Base-by-base conservation (phyloP, 352 stramenopile species). In the Pythium aquatile region DNA sequence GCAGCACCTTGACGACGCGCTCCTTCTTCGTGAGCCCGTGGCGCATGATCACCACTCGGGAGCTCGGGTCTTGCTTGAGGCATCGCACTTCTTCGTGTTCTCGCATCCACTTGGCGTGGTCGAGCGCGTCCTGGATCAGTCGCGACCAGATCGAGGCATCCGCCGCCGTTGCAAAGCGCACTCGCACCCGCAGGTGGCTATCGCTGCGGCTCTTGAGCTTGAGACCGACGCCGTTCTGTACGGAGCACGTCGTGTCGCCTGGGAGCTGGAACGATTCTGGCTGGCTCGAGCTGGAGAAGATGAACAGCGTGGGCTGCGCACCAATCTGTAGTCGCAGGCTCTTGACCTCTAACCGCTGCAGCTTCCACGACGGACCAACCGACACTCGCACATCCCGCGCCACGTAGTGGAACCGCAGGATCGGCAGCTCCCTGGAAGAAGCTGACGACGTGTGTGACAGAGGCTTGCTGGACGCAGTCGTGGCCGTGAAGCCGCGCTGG, bases 101-200 rank as follows among this genome's bases (percentile, higher is more conserved):
- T 10, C 46, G 59, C 49, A 64, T 66, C 75, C 77, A 88, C 7
- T 56, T 57, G 2, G 81, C 81, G 42, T 82, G 68, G 5, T 44
- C 35, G 28, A 88, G 44, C n/a, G 73, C 47, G 14, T 83, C 68
- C 13, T 65, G 63, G 9, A 90, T 14, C 11, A 87, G 32, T 7
- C 61, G 68, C n/a, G 35, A 53, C 81, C 81, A 90, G 33, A 87
- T 85, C 6, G 44, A 48, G 6, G 79, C 79, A 55, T 90, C 78
- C 0, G 77, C 78, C 14, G 63, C n/a, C 5, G 75, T 89, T 14
- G 63, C 32, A 29, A 89, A 87, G n/a, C 77, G 78, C 11, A 87
- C 69, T 3, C 74, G 70, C 17, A 87, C 13, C 10, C 75, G 72
- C 9, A 85, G 66, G 0, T 30, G 26, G 35, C 52, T 46, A 17